Percentiles rank a stretch among this genome's conserved stretches.
Conservation (phyloP, 257 asterid genomes). For the Solanum etuberosum region DNA sequence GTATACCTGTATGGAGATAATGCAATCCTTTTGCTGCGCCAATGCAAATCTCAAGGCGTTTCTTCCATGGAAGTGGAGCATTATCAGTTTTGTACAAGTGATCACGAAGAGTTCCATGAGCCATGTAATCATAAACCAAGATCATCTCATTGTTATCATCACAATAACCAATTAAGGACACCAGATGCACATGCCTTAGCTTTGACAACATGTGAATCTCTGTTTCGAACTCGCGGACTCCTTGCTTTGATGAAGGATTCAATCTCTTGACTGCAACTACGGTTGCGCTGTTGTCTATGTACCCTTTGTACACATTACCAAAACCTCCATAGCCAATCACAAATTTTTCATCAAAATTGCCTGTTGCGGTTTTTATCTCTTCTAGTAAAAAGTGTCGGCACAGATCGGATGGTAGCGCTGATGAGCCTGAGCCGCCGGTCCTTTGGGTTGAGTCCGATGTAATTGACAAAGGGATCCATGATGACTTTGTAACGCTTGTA, state of each 20-base stretch:
- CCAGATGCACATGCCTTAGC: constrained; percentile 50
- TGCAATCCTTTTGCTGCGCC: constrained; percentile 61
- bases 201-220: constrained; percentile 57
- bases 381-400: constrained; percentile 32
- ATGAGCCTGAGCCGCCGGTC: constrained; percentile 10
- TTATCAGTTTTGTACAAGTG: constrained; percentile 35
- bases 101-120: constrained; percentile 40
- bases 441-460: constrained; percentile 13
- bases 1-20: constrained; percentile 44
- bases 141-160: constrained; percentile 55
- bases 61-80: constrained; percentile 33
- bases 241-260: constrained; percentile 39
- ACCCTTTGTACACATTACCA: constrained; percentile 50
- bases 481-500: constrained; percentile 10
- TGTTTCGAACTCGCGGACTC: constrained; percentile 45
- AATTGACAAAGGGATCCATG: constrained; percentile 22
- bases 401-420: constrained; percentile 16
- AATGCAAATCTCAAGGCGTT: constrained; percentile 41
- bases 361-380: constrained; percentile 36
- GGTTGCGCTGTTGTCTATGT: constrained; percentile 18
- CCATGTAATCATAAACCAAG: constrained; percentile 61
- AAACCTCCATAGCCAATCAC: constrained; percentile 52
- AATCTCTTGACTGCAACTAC: constrained; percentile 40
- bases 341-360: constrained; percentile 21
- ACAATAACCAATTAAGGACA: constrained; percentile 57